Evolutionary conservation across 2,329 filamentous ascomycete species (phyloP), one percentile per base, ranked within the genome.

Genomic region (Zarea fungicola): DNA sequence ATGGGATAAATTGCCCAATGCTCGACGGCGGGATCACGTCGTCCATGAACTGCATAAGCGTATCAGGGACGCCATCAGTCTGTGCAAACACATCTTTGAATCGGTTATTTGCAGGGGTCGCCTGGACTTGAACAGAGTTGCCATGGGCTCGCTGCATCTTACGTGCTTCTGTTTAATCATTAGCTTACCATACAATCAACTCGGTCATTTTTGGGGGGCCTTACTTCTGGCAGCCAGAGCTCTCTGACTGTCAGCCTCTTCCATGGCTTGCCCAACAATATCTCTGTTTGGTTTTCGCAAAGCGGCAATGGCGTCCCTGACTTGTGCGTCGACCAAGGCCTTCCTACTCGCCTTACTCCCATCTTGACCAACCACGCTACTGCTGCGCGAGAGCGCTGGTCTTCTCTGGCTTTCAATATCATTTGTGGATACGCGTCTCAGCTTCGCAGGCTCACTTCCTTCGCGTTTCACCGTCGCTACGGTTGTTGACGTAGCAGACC

Each of bases 261-360:
- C 80, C 49, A 87, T 73, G 31, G 81, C 77, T 57, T 82, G 83
- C 26, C 82, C 81, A 11, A 84, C 85, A 34, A 86, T 73, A 19
- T 80, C 77, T 39, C 88, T 79, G 58, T 92, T 90, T 1, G 88
- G 88, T 64, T 84, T 89, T 62, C 86, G 84, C 35, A 92, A 64
- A 9, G 83, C 78, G 6, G 78, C 79, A 42, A 93, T 91, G 8
- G 88, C 88, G 51, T 88, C 80, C 55, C 81, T 80, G 28, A 92
- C 66, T 59, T 90, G 84, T 23, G 83, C 80, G 41, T 89, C 81
- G 2, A 89, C 75, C 19, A 78, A 67, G 3, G 82, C 83, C 60
- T 85, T 84, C 62, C 81, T 86, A 57, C 72, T 80, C 26, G 78
- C 73, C 64, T 80, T 87, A 1, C 69, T 62, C 49, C 83, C 79